Base-by-base conservation (phyloP, 169 alveolate species). In the Eimeria zaria region DNA sequence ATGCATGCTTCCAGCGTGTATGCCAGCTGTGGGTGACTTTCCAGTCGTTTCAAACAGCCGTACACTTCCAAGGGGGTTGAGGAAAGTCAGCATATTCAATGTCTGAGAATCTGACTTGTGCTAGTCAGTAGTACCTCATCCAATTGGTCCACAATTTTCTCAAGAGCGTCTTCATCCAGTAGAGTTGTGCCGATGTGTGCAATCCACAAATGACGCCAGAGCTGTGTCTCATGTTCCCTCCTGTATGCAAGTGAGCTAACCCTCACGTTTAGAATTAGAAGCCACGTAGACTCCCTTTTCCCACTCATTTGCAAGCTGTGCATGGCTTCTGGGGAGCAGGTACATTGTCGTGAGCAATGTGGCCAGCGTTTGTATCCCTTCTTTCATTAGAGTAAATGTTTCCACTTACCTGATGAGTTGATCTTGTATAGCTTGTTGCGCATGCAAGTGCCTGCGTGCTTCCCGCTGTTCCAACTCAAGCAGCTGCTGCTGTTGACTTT, bases 131-230 rank as follows among this genome's bases (percentile, higher is more conserved):
- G n/a, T 85, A 85, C 92, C 92, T 85, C 64, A 1, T 85, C 92
- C 74, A 85, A 39, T 33, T 58, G 92, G 55, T 85, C 30, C 30
- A 85, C 76, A 8, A 58, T 14, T 41, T 53, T 55, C 7, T 41
- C 58, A 41, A 85, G 20, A 14, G 78, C 18, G 80, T 36, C 80
- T 30, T 58, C 78, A 7, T 58, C 80, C 11, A 85, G 62, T 14
- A 58, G 41, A 20, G 80, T 46, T 30, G 80, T 58, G 36, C 80
- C 92, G 62, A 85, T 85, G 78, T 85, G 92, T 9, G 92, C 92
- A 27, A 85, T 80, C 92, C 92, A 85, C 80, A 85, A 51, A 27
- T 48, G 76, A 20, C 92, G 92, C 92, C 92, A 85, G 30, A 85
- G 67, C 41, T 46, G 92, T 9, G 80, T 58, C 41, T 85, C 92